phyloP scores from a whole-genome alignment of 495 filamentous ascomycete species.

The Lentithecium fluviatile region DNA sequence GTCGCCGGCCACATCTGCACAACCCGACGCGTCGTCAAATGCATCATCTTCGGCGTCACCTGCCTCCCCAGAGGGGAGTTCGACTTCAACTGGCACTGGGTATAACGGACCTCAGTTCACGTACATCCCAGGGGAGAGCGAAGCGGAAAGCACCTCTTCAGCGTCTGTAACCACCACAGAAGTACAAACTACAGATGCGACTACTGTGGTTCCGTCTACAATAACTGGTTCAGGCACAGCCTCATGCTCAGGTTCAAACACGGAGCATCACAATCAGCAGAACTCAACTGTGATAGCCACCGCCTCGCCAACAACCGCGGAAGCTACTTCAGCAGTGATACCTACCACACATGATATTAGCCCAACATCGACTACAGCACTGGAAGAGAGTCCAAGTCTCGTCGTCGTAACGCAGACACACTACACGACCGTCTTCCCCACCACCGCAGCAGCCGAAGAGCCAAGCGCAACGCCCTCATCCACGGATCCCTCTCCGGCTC shows the following conservation, averaged over 20 bases:
- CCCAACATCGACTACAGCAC: not conserved
- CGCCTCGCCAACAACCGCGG: too few relatives aligned
- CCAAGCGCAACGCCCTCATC: slow-evolving; percentile 1
- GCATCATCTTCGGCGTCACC: not conserved
- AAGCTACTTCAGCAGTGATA: too few relatives aligned
- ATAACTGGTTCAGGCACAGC: not conserved
- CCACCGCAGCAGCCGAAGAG: not conserved
- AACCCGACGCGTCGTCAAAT: not conserved
- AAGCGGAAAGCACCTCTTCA: not conserved
- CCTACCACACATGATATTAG: too few relatives aligned
- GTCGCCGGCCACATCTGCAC: not conserved
- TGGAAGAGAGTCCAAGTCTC: not conserved
- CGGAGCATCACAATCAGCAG: not conserved
- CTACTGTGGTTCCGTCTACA: too few relatives aligned
- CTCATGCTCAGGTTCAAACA: too few relatives aligned
- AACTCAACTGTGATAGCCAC: not conserved
- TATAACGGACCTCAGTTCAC: slow-evolving; percentile 3
- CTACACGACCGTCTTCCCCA: slow-evolving; percentile 23
- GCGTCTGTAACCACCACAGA: too few relatives aligned
- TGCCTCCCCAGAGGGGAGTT: not conserved
- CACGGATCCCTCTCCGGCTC: not conserved
- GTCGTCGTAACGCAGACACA: slow-evolving; percentile 28
- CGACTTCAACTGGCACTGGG: not conserved
- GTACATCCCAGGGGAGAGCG: not conserved
- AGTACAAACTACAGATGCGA: too few relatives aligned